Evolutionary conservation across 176 grass and related monocot genomes (phyloP), one percentile per base, ranked within the genome.

Genomic region (Eragrostis nindensis): DNA sequence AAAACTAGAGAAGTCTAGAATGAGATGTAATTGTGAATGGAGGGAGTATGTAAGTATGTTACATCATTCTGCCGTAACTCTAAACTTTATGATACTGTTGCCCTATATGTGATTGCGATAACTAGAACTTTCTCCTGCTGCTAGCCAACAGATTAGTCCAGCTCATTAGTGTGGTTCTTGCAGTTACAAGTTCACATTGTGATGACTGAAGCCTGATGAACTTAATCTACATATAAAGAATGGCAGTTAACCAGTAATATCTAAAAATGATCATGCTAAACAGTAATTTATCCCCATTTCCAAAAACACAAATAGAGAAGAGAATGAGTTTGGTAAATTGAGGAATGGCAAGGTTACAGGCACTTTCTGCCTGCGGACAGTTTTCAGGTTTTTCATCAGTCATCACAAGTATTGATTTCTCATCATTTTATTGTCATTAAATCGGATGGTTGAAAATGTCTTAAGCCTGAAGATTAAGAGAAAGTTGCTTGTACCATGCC

Each of bases 91-190:
- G n/a, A 47, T 70, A 43, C 29, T 73, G 52, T 44, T 71, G 43
- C 15, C 66, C 64, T 56, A 18, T 36, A 49, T 36, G 21, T 52
- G 36, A 62, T 40, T 47, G 47, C 36, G 36, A 68, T 8, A 78
- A 47, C 7, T 47, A 45, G 74, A 65, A 71, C 43, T 29, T 77
- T 63, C 47, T 82, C 19, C 22, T 76, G 66, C 74, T 71, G 57
- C 21, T 38, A 22, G 16, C 27, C 1, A 84, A 60, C 17, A 41
- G 48, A 68, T 68, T 26, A 74, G 40, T 73, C 53, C n/a, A n/a
- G 24, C 11, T 72, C 6, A 66, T 47, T 65, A 77, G 29, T 66
- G 42, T 70, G 43, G 14, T 67, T 27, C 79, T 82, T 69, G 49
- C 0, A 38, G 73, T 46, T 71, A 49, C 0, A 47, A 70, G 27